Percentiles rank a stretch among this genome's conserved stretches.
Conservation (phyloP, 805 yeast species). For the Lachancea thermotolerans region DNA sequence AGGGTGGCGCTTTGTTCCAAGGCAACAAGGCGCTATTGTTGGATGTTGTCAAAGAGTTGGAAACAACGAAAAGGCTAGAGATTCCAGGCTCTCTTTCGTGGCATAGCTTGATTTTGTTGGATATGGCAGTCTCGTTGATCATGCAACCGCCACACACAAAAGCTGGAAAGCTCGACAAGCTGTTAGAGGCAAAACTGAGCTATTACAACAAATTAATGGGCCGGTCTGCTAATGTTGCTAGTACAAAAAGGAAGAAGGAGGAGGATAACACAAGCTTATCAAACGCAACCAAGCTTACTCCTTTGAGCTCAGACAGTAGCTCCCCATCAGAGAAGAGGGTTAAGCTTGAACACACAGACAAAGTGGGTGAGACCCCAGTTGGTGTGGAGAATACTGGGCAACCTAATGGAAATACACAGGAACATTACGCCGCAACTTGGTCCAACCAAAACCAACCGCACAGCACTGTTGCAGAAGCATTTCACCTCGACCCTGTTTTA, state of each 20-base stretch:
- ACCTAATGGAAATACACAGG: not conserved
- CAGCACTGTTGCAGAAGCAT: constrained; percentile 25
- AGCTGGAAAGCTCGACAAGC: constrained; percentile 25
- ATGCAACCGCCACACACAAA: constrained; percentile 43
- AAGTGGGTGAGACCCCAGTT: constrained; percentile 5
- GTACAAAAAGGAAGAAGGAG: constrained; percentile 2
- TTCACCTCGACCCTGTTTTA: constrained; percentile 29
- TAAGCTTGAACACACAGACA: constrained; percentile 11
- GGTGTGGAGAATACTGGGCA: constrained; percentile 9
- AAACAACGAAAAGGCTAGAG: constrained; percentile 43
- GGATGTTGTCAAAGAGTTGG: constrained; percentile 44
- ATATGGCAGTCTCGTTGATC: constrained; percentile 54
- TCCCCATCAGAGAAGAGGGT: constrained; percentile 12
- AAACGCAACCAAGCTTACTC: constrained; percentile 2
- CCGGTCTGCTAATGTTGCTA: constrained; percentile 7
- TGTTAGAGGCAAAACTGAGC: constrained; percentile 22
- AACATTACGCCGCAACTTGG: constrained; percentile 1
- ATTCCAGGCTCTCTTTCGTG: constrained; percentile 57
- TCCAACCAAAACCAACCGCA: constrained; percentile 5
- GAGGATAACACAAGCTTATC: not conserved
- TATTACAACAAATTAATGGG: constrained; percentile 27
- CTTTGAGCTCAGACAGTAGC: constrained; percentile 8
- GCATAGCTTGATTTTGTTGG: constrained; percentile 50
- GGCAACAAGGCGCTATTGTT: constrained; percentile 55
- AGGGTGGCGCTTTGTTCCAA: constrained; percentile 74